Evolutionary conservation across 352 stramenopile genomes (phyloP).

Genomic region (Globisporangium canariense): DNA sequence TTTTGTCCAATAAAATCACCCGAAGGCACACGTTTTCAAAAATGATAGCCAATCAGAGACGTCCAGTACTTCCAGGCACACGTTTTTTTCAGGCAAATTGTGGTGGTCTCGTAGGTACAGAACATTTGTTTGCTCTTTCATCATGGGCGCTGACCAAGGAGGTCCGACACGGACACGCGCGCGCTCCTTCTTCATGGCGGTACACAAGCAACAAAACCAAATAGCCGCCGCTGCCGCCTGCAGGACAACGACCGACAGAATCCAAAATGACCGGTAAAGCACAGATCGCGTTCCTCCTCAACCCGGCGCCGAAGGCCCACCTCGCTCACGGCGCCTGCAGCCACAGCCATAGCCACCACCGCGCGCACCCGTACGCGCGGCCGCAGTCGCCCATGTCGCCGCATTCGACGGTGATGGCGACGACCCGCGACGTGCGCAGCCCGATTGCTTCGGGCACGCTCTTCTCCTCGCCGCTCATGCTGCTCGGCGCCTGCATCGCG

Average conservation of each 20-base stretch:
- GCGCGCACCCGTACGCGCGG: neutral
- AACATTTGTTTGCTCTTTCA: neutral
- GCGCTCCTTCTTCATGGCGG: neutral
- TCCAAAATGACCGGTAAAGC: slow-evolving; percentile 37
- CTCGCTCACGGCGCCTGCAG: slow-evolving; percentile 1
- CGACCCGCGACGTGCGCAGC: slow-evolving; percentile 23
- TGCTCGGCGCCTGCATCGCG: slow-evolving; percentile 30
- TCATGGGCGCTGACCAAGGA: neutral
- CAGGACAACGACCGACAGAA: slow-evolving; percentile 3
- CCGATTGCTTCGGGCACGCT: slow-evolving; percentile 16
- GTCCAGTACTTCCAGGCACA: neutral
- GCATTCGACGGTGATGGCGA: slow-evolving; percentile 10
- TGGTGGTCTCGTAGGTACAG: neutral
- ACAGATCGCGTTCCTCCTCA: slow-evolving; percentile 45
- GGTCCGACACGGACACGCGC: slow-evolving; percentile 7
- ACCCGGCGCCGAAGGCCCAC: slow-evolving; percentile 19
- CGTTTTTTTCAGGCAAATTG: neutral
- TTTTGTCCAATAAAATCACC: neutral
- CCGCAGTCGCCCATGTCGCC: slow-evolving; percentile 22
- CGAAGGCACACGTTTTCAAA: neutral
- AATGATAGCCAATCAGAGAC: neutral
- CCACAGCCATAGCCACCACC: slow-evolving; percentile 5
- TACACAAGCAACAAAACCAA: neutral
- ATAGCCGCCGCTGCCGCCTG: neutral
- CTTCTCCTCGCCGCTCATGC: slow-evolving; percentile 30